Base-by-base conservation (phyloP, 805 yeast species). In the Starmera quercuum region DNA sequence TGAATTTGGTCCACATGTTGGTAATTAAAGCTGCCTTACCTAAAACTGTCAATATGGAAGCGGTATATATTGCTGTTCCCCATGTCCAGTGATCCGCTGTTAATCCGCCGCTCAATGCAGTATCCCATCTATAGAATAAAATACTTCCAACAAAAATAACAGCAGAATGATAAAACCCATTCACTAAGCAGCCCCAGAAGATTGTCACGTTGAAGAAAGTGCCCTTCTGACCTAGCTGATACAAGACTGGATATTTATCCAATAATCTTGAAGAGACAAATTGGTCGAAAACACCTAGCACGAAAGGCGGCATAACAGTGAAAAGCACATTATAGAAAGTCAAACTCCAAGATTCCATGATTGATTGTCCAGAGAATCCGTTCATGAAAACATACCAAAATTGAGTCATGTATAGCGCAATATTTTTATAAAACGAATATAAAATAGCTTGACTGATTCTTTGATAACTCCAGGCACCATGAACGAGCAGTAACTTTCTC, bases 401-500 rank as follows among this genome's bases (percentile, higher is more conserved):
- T 62, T 92, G 98, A 4, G 97, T 86, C 95, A 92, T 84, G 60
- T 90, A 94, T 37, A 92, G 70, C 2, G 96, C 86, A 51, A 92
- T 84, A 53, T 92, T 92, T 61, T 92, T 92, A 74, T 92, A 92
- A 51, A 92, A 92, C 0, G 97, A 87, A 56, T 90, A 92, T 40
- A 92, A 67, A 44, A 92, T 90, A 1, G 97, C 96, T 47, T 81
- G 79, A 11, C 95, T 82, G 35, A 90, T 78, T 54, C 99, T 75
- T 54, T 88, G 97, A 55, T 92, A 92, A 27, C 95, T 85, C 99
- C 99, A 92, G 7, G 95, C 64, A 2, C 99, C 99, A 57, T 92
- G 99, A 9, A 92, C 98, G 29, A 92, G 66, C 29, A 92, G 61
- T 36, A 92, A 61, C 54, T 84, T 87, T 49, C 78, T 75, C 61